phyloP scores from a whole-genome alignment of 495 filamentous ascomycete species.

The Chaetomium tenue region DNA sequence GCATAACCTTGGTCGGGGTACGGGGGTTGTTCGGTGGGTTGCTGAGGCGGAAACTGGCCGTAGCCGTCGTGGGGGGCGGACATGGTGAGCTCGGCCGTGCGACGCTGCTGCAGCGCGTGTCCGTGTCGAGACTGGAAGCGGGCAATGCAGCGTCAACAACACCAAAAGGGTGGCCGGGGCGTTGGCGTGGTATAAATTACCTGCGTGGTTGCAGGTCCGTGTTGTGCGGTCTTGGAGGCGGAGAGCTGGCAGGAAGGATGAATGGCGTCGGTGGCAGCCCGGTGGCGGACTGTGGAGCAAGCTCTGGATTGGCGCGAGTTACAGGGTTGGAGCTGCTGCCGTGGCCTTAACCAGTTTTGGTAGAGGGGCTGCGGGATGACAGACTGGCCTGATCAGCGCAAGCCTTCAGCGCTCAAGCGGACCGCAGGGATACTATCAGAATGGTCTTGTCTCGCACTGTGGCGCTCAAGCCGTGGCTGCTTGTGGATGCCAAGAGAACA shows the following conservation, averaged over 20 bases:
- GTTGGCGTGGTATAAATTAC: neutral
- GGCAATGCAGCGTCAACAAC: slow-evolving; percentile 19
- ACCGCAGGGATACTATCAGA: neutral
- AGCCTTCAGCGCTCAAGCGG: neutral
- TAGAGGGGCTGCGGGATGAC: slow-evolving; percentile 29
- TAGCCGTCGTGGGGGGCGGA: slow-evolving; percentile 57
- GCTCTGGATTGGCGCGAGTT: slow-evolving; percentile 17
- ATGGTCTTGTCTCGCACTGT: slow-evolving; percentile 13
- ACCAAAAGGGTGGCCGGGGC: slow-evolving; percentile 3
- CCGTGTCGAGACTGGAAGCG: slow-evolving; percentile 10
- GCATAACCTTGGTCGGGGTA: slow-evolving; percentile 42
- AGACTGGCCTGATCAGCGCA: slow-evolving; percentile 33
- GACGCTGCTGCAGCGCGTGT: slow-evolving; percentile 18
- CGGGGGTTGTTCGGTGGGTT: slow-evolving; percentile 47
- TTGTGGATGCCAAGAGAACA: neutral
- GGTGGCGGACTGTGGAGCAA: slow-evolving; percentile 24
- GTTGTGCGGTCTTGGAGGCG: slow-evolving; percentile 1
- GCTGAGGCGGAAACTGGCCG: slow-evolving; percentile 62
- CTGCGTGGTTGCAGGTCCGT: neutral
- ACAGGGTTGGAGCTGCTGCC: slow-evolving; percentile 25
- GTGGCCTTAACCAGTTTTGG: slow-evolving; percentile 22
- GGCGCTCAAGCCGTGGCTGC: slow-evolving; percentile 11
- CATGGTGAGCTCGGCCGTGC: slow-evolving; percentile 42
- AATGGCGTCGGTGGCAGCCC: slow-evolving; percentile 11
- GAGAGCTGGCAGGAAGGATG: slow-evolving; percentile 6